Evolutionary conservation across 768 basidiomycete genomes (phyloP), one percentile per base, ranked within the genome.

Genomic region (Amanita polypyramis): DNA sequence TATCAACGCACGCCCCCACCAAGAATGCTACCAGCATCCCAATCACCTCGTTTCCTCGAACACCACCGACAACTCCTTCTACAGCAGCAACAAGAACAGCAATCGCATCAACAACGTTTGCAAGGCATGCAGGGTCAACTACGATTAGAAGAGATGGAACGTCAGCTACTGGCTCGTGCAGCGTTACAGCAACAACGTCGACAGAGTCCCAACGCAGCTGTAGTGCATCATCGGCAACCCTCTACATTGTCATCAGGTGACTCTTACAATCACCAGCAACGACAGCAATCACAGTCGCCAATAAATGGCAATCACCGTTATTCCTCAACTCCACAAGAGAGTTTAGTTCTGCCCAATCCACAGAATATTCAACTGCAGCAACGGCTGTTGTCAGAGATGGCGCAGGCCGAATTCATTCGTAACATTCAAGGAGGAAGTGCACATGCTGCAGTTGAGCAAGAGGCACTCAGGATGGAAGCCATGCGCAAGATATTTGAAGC

Each of bases 401-500:
- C 82, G 1, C 84, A 85, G 49, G 75, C 68, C 8, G 85, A 84
- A 51, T 79, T 82, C 49, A 59, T 83, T 54, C 74, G 75, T 40
- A 79, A 82, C 52, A 69, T 82, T 61, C 81, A 79, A 45, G 74
- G 72, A n/a, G 63, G 72, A 5, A 71, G 73, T 40, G 34, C 55
- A 37, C 79, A 73, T 40, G 32, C 29, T 23, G n/a, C 35, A 9
- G 75, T 69, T 38, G 74, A 83, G 50, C 81, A 83, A 58, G 88
- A 88, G 51, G 75, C 79, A 4, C 62, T 92, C 33, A 73, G 84
- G 52, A 71, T 70, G 12, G 87, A 90, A 58, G 89, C 88, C 1
- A 84, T 85, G 77, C 79, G 85, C 50, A 84, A 93, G 68, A 94
- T 97, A 54, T 76, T 89, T 61, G 89, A 91, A 62, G 83, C 94